Evolutionary conservation across 352 stramenopile genomes (phyloP), one percentile per base, ranked within the genome.

Genomic region (Phytopythium ostracodes): DNA sequence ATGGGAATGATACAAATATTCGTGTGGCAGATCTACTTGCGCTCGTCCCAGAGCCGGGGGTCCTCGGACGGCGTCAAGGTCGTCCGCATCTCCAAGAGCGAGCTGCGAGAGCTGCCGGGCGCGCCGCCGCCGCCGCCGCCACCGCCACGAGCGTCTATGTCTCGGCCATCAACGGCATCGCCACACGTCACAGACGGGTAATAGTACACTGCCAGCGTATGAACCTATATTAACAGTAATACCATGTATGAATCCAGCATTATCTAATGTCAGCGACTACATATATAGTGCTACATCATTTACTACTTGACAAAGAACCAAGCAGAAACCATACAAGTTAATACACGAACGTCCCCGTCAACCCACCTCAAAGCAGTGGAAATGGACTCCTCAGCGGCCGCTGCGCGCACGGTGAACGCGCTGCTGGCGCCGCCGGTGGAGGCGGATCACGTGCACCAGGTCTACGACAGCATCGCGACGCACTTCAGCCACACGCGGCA

Each of bases 401-500:
- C 33, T 38, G 3, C 33, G 6, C 33, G 7, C 6, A 10, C 33
- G 33, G 33, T 10, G 33, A 38, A 14, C 33, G 33, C 31, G 31
- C 68, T 91, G 49, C 56, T 60, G 24, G 76, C 85, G 12, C 77
- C 78, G n/a, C 64, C 71, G 33, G 66, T 95, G 17, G 86, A 95
- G 70, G 67, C 67, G 15, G 77, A 95, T 67, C 82, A 95, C 57
- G 84, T 95, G 49, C 86, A 93, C 64, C 87, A 88, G 25, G 83
- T 95, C 20, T 95, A 93, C 73, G 84, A 93, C 68, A 75, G 76
- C 60, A 95, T 95, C 60, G 86, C 86, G 42, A 76, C 79, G 50
- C 86, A 95, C 65, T 93, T 93, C 58, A 92, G 77, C 62, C 86
- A 91, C 62, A 93, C 84, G n/a, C 76, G 86, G 33, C 86, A 95